phyloP scores from a whole-genome alignment of 1,139 yeast species.

The Taphrina communis region DNA sequence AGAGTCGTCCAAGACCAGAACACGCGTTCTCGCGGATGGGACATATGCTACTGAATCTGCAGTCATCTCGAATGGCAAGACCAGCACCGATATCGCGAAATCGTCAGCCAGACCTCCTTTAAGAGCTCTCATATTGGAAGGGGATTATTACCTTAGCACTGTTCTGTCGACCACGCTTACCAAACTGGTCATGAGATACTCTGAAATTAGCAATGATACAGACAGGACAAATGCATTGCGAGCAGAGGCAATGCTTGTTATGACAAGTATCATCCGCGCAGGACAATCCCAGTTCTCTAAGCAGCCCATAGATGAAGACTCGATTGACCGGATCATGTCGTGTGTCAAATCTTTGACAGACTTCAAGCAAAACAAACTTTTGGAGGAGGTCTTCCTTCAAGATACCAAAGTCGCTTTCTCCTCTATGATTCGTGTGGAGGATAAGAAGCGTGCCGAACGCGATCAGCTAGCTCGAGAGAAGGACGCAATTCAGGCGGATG shows the following conservation, averaged over 20 bases:
- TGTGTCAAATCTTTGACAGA: constrained; percentile 80
- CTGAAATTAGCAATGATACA: constrained; percentile 61
- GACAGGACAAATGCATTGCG: constrained; percentile 76
- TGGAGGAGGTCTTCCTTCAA: constrained; percentile 78
- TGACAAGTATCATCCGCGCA: constrained; percentile 88
- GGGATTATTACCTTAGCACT: constrained; percentile 90
- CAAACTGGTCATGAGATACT: constrained; percentile 81
- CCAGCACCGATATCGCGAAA: constrained; percentile 48
- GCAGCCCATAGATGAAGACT: constrained; percentile 90
- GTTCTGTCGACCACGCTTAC: constrained; percentile 87
- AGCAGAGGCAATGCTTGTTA: constrained; percentile 91
- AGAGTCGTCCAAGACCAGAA: constrained; percentile 55
- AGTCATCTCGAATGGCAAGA: constrained; percentile 59
- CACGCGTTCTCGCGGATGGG: constrained; percentile 89
- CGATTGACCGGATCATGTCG: constrained; percentile 85
- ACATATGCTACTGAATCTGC: constrained; percentile 98
- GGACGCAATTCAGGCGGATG: constrained; percentile 82
- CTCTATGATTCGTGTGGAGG: constrained; percentile 60
- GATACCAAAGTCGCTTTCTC: constrained; percentile 86
- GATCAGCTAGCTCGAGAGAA: constrained; percentile 68
- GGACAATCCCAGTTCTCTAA: constrained; percentile 81
- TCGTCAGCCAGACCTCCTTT: constrained; percentile 65
- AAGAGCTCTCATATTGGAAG: constrained; percentile 79
- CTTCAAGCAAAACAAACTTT: constrained; percentile 59
- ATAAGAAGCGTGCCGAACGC: constrained; percentile 60